Evolutionary conservation across 1,139 yeast genomes (phyloP).

Genomic region (Saccharomyces hybrid): DNA sequence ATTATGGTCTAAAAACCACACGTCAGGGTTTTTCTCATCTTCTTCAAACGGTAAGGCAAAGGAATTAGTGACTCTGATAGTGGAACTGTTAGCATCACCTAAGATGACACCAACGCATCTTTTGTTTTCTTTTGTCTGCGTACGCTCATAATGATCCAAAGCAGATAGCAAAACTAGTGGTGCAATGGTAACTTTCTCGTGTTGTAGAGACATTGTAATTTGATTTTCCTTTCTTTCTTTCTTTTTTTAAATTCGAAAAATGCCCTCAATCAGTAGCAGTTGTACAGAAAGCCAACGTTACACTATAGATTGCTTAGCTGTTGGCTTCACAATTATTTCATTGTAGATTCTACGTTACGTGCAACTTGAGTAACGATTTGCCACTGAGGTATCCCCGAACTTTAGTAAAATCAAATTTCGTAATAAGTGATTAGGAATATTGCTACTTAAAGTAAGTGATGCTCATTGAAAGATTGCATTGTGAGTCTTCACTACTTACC

Average conservation of each 20-base stretch:
- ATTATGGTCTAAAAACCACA: slow-evolving; percentile 96
- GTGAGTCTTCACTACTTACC: background rate
- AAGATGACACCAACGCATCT: slow-evolving; percentile 91
- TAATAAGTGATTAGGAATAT: background rate
- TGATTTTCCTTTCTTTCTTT: background rate
- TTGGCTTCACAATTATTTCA: background rate
- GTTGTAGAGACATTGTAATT: slow-evolving; percentile 22
- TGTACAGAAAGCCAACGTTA: background rate
- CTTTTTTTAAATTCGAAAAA: background rate
- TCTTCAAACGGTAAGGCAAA: slow-evolving; percentile 95
- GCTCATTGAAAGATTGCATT: background rate
- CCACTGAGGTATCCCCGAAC: background rate
- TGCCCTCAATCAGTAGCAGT: background rate
- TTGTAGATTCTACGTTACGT: background rate
- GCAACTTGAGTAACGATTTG: background rate
- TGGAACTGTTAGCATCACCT: slow-evolving; percentile 63
- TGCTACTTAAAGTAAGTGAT: slow-evolving; percentile 3
- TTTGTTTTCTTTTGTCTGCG: slow-evolving; percentile 59
- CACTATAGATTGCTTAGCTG: background rate
- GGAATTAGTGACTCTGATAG: slow-evolving; percentile 62
- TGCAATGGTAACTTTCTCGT: slow-evolving; percentile 78
- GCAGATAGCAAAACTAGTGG: slow-evolving; percentile 91
- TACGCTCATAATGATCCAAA: slow-evolving; percentile 91
- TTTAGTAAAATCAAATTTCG: background rate
- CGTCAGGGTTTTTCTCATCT: slow-evolving; percentile 85